phyloP scores from a whole-genome alignment of 1,139 yeast species.

The Zygoascus hellenicus region DNA sequence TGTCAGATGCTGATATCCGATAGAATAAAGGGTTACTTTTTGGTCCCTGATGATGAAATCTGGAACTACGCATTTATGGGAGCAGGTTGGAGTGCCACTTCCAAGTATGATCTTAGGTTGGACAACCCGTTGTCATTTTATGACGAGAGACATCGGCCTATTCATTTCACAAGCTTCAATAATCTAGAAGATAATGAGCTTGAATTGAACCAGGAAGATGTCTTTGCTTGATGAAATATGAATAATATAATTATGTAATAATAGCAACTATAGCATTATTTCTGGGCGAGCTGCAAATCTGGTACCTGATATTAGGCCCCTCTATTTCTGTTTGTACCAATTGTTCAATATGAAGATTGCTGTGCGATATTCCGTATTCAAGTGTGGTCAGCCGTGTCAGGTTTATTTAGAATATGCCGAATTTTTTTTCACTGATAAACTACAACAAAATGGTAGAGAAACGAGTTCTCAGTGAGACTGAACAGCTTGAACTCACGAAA shows the following conservation, averaged over 20 bases:
- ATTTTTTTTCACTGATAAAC: too few species aligned
- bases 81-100: slow-evolving; percentile 65
- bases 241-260: not conserved
- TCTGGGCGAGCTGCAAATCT: not conserved
- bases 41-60: slow-evolving; percentile 76
- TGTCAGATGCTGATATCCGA: slow-evolving; percentile 74
- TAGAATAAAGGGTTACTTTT: slow-evolving; percentile 69
- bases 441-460: too few species aligned
- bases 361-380: too few species aligned
- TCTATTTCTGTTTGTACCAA: too few species aligned
- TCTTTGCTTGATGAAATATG: slow-evolving; percentile 43
- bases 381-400: too few species aligned
- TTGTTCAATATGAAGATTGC: too few species aligned
- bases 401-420: too few species aligned
- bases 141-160: slow-evolving; percentile 80
- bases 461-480: too few species aligned
- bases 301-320: too few species aligned
- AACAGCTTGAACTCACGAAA: slow-evolving; percentile 22
- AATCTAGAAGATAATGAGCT: slow-evolving; percentile 54
- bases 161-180: slow-evolving; percentile 72
- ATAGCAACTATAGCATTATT: slow-evolving; percentile 2
- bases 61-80: slow-evolving; percentile 95
- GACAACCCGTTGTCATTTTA: slow-evolving; percentile 81
- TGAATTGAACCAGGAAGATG: slow-evolving; percentile 72
- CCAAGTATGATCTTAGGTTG: slow-evolving; percentile 58